Evolutionary conservation across 495 filamentous ascomycete genomes (phyloP).

Genomic region (Daldinia loculata): DNA sequence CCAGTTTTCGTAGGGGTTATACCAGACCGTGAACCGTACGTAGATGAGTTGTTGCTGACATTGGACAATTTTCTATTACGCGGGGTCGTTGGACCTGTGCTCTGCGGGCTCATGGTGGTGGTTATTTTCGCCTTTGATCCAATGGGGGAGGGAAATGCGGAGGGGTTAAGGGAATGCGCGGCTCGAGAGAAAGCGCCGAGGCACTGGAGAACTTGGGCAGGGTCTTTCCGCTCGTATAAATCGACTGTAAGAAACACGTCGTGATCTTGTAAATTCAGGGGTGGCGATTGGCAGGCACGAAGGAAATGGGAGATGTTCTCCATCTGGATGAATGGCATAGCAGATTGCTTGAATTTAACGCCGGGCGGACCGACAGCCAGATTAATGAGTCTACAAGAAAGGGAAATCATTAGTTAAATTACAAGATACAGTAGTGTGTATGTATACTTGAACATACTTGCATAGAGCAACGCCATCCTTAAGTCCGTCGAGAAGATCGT

Average conservation of each 20-base stretch:
- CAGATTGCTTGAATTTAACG: conserved; percentile 78
- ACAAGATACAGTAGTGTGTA: neutral
- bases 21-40: conserved; percentile 50
- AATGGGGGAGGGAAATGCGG: conserved; percentile 74
- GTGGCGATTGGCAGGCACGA: conserved; percentile 80
- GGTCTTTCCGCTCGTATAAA: conserved; percentile 95
- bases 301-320: conserved; percentile 99
- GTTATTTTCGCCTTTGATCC: conserved; percentile 70
- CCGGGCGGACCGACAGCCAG: conserved; percentile 78
- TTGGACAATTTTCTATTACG: conserved; percentile 72
- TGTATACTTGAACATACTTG: conserved; percentile 68
- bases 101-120: conserved; percentile 70
- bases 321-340: conserved; percentile 99
- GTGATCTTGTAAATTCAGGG: conserved; percentile 87
- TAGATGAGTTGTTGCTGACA: conserved; percentile 69
- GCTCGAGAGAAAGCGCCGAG: conserved; percentile 88
- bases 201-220: conserved; percentile 95
- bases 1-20: conserved; percentile 58
- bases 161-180: conserved; percentile 79
- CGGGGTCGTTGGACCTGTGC: conserved; percentile 64
- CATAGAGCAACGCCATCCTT: conserved; percentile 92
- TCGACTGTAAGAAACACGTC: conserved; percentile 98
- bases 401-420: neutral
- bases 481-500: conserved; percentile 83
- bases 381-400: conserved; percentile 74